phyloP scores from a whole-genome alignment of 2,329 filamentous ascomycete species.

The Colletotrichum sp. region DNA sequence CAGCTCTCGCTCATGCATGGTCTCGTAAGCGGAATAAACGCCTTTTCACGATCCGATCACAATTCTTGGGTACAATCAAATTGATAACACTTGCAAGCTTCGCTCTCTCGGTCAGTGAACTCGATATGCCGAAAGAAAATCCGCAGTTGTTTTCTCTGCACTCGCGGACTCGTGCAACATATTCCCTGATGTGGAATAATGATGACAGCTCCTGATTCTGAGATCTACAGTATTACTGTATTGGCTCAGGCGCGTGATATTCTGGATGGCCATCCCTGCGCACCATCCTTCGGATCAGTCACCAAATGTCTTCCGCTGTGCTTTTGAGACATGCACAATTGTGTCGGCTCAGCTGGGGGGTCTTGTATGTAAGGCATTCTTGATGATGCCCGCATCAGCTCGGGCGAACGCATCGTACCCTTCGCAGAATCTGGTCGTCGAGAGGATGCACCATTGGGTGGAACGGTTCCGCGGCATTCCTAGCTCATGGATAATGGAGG shows the following conservation, averaged over 20 bases:
- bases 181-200: background rate
- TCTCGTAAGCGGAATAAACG: background rate
- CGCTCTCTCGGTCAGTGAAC: background rate
- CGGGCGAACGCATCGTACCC: background rate
- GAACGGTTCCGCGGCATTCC: background rate
- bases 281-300: background rate
- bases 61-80: background rate
- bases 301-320: background rate
- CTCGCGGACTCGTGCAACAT: background rate
- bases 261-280: background rate
- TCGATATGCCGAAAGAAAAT: background rate
- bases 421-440: background rate
- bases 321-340: background rate
- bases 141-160: background rate
- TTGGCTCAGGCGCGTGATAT: background rate
- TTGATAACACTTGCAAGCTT: background rate
- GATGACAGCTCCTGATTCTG: background rate
- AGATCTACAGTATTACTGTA: background rate
- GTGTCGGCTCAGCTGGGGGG: conserved; percentile 5
- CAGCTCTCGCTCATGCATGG: background rate
- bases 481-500: background rate
- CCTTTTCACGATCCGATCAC: background rate
- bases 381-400: background rate
- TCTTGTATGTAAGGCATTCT: background rate
- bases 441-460: background rate